Evolutionary conservation across 225 moss, liverwort and hornwort species (phyloP).

Genomic region (Sphagnum tenellum): DNA sequence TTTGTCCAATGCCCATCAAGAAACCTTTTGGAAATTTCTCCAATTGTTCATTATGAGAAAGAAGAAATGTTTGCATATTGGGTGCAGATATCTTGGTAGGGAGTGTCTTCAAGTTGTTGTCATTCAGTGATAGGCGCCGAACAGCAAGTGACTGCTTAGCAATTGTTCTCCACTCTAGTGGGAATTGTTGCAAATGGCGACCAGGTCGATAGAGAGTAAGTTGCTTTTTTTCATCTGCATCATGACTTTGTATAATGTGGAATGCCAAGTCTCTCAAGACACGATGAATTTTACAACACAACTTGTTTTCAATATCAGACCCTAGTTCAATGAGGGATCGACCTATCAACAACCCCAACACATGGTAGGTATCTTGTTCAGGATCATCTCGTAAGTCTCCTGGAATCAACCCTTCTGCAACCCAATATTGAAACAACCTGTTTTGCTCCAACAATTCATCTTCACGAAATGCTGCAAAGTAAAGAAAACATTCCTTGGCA

Average conservation of each 20-base stretch:
- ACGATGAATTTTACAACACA: conserved; percentile 6
- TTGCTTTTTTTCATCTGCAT: background rate
- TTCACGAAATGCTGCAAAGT: conserved; percentile 13
- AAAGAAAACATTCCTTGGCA: conserved; percentile 8
- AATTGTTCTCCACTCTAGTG: conserved; percentile 1
- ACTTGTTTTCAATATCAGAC: background rate
- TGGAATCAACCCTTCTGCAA: conserved; percentile 11
- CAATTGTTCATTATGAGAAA: background rate
- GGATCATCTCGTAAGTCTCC: background rate
- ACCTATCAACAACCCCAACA: conserved; percentile 5
- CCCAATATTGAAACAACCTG: conserved; percentile 2
- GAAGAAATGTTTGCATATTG: conserved; percentile 2
- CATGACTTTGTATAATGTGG: conserved; percentile 1
- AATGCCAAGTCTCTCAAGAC: conserved; percentile 11
- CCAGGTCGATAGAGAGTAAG: background rate
- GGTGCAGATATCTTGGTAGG: conserved; percentile 5
- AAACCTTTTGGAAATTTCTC: background rate
- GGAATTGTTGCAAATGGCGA: conserved; percentile 1
- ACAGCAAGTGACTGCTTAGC: background rate
- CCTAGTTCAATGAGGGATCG: conserved; percentile 2
- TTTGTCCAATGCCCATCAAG: background rate
- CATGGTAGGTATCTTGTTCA: conserved; percentile 1
- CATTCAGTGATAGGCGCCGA: background rate
- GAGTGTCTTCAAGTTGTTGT: conserved; percentile 1
- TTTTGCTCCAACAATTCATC: background rate